Base-by-base conservation (phyloP, 1,139 yeast species). In the Kurtzmaniella quercitrusa region DNA sequence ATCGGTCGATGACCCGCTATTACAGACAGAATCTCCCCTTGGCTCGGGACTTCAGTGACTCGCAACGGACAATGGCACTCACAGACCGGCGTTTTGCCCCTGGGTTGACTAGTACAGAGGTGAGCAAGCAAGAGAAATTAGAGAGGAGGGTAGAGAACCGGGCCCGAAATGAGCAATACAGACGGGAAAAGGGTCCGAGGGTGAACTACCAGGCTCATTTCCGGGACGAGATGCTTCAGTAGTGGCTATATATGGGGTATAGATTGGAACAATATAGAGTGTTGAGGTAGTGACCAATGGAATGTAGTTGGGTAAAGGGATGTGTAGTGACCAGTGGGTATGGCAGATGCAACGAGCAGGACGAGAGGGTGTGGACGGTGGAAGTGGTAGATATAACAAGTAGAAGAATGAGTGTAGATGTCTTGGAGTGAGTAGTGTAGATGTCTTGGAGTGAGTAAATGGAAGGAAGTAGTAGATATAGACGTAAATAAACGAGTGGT, bases 1-100 rank as follows among this genome's bases (percentile, higher is more conserved):
- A 77, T 54, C 57, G 82, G 42, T 58, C 74, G 2, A 66, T 73
- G 70, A 56, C 62, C n/a, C 60, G 72, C 38, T 69, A 70, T 46
- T 67, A 70, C 45, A 71, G 73, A 42, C 79, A 70, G 48, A 68
- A 63, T 41, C 54, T 66, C 19, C 56, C 62, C 0, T 42, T 54
- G 14, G 66, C 70, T 2, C 44, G 57, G 7, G 63, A 54, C 11
- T 43, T 55, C 9, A 41, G 48, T 4, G 75, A 70, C 11, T 58
- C 67, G 0, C 58, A 55, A 36, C 64, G 52, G 41, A 67, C 76
- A 0, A 66, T 69, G 23, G 71, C 73, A 0, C 47, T 71, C 37
- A 70, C 62, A 2, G 77, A 72, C 48, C 54, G 75, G 40, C 56
- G 77, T 41, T 62, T 56, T 46, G 67, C 75, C 0, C 71, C 77